Percentiles rank a stretch among this genome's conserved stretches.
phyloP scores from a whole-genome alignment of 768 basidiomycete species.

The Lentinula edodes region DNA sequence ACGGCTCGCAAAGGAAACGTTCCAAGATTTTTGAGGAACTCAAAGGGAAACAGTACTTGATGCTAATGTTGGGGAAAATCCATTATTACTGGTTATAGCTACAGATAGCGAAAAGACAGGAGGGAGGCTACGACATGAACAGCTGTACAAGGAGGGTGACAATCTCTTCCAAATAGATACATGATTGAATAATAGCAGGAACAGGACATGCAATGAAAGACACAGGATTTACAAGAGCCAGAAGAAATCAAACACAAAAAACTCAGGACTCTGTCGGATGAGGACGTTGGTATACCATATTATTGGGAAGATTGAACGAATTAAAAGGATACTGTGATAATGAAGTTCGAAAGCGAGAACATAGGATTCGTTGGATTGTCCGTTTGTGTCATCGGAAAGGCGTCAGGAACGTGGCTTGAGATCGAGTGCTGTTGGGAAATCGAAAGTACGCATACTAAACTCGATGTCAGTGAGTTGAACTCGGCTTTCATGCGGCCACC shows the following conservation, averaged over 20 bases:
- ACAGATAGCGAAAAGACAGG: background rate
- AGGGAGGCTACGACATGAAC: background rate
- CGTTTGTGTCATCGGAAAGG: background rate
- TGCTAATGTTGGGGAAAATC: too few species aligned
- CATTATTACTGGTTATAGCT: background rate
- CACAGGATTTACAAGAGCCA: background rate
- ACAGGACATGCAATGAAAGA: background rate
- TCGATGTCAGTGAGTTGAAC: too few species aligned
- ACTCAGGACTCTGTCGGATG: background rate
- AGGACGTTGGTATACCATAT: background rate
- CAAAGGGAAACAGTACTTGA: too few species aligned
- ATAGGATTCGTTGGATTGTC: conserved; percentile 1
- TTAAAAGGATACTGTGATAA: background rate
- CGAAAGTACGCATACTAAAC: background rate
- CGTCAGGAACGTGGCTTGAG: background rate
- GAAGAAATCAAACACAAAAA: background rate
- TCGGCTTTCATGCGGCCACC: background rate
- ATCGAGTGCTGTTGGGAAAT: background rate
- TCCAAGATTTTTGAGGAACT: too few species aligned
- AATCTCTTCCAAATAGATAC: background rate
- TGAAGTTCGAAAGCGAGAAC: background rate
- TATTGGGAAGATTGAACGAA: background rate
- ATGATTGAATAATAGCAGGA: background rate
- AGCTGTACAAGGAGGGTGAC: background rate
- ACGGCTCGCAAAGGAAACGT: too few species aligned